A percentile compares a stretch with the other conserved stretches of the same genome.
Evolutionary conservation across 225 moss, liverwort and hornwort species (phyloP).

Genomic region (Pseudisothecium myosuroides): DNA sequence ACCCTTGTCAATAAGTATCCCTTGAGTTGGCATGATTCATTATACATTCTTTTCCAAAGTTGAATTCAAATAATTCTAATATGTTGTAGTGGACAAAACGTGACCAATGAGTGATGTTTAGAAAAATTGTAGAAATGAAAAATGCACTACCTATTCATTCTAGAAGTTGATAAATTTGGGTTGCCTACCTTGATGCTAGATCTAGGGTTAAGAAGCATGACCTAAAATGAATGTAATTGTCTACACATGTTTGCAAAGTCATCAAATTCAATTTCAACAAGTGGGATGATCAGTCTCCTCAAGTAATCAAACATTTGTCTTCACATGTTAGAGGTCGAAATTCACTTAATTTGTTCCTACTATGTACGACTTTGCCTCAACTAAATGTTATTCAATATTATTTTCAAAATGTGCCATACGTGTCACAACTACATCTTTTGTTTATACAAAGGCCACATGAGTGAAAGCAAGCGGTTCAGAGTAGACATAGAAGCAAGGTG

Average conservation of each 20-base stretch:
- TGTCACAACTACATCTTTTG: not conserved
- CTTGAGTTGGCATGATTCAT: fast-evolving
- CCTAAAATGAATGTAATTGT: not conserved
- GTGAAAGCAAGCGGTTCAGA: not conserved
- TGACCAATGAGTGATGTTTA: not conserved
- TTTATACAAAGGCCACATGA: not conserved
- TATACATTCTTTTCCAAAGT: not conserved
- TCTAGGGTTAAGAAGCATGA: fast-evolving
- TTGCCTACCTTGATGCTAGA: not conserved
- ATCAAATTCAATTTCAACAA: not conserved
- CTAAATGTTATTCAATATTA: not conserved
- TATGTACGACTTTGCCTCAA: fast-evolving
- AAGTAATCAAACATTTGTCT: not conserved
- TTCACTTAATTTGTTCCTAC: not conserved
- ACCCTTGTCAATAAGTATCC: fast-evolving
- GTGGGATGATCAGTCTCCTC: not conserved
- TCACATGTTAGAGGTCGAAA: not conserved
- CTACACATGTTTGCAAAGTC: fast-evolving
- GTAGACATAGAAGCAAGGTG: not conserved
- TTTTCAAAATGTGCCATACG: not conserved
- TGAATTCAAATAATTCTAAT: not conserved
- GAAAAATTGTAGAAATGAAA: not conserved
- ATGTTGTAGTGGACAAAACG: fast-evolving
- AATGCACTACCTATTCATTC: not conserved
- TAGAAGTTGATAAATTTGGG: not conserved